Evolutionary conservation across 495 filamentous ascomycete species (phyloP), one percentile per base, ranked within the genome.

Genomic region (Hypoxylon lienhwacheense): DNA sequence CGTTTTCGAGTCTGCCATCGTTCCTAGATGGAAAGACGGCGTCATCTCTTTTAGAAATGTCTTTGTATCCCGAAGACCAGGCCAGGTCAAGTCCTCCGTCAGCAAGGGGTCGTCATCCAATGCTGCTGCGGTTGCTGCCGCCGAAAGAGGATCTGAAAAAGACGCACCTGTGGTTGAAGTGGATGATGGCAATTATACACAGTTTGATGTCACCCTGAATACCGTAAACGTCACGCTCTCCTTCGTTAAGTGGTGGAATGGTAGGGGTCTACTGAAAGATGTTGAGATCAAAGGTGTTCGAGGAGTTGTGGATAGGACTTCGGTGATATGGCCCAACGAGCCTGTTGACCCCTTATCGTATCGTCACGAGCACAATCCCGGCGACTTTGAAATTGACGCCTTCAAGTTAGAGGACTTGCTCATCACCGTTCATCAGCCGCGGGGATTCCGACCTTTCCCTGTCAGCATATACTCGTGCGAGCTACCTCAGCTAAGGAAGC

Each of bases 1-100:
- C 28, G 86, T 98, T 16, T 98, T 98, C 66, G 93, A 98, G 69
- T 97, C 90, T 53, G 93, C 93, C 10, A 95, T 98, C 59, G 93
- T 97, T 10, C 93, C 93, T 7, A 90, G 86, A 63, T 98, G 93
- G 93, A 85, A 81, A 57, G 85, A 90, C 63, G 91, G 91, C 7
- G 91, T 96, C 16, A 98, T 98, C 53, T 89, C 89, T 0, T 95
- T 98, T 73, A 88, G 89, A 63, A 97, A 96, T 66, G 93, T 98
- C 6, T 97, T 97, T 64, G 88, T 97, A 2, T 97, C 93, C 5
- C 78, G 91, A 45, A 76, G 93, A 47, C 95, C 95, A 7, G 93
- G 93, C 1, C 87, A 95, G 63, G 67, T 69, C 6, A 85, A 81
- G 35, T 78, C 83, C 0, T 81, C 89, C 65, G 95, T 98, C 29